Evolutionary conservation across 306 rosid species (phyloP).

Genomic region (Hylodesmum podocarpum): DNA sequence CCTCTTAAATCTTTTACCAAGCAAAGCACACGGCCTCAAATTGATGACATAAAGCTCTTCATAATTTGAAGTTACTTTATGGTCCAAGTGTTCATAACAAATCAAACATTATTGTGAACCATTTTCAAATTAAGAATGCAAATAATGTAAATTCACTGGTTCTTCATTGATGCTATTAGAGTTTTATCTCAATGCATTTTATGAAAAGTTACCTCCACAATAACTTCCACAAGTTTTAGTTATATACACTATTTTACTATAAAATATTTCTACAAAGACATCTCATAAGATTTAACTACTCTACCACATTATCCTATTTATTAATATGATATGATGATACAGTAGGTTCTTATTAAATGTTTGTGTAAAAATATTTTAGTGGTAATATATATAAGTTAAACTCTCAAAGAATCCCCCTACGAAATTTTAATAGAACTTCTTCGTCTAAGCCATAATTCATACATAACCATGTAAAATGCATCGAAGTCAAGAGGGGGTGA

Average conservation of each 20-base stretch:
- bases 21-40: not conserved
- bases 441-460: slow-evolving; percentile 84
- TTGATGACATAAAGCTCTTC: not conserved
- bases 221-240: not conserved
- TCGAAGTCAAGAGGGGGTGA: slow-evolving; percentile 59
- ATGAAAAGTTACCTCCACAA: not conserved
- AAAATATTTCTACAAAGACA: not conserved
- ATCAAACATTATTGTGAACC: not conserved
- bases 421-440: slow-evolving; percentile 50
- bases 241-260: not conserved
- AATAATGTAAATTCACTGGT: not conserved
- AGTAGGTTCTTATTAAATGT: not conserved
- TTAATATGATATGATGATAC: too few relatives aligned
- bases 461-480: slow-evolving; percentile 84
- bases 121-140: not conserved
- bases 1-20: not conserved
- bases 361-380: not conserved
- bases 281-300: not conserved
- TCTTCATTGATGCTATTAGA: not conserved
- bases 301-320: too few relatives aligned
- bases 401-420: slow-evolving; percentile 10
- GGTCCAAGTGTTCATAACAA: not conserved
- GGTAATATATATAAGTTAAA: not conserved
- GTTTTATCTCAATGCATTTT: not conserved
- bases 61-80: not conserved